A percentile compares a stretch with the other conserved stretches of the same genome.
Evolutionary conservation across 768 basidiomycete genomes (phyloP).

Genomic region (Erythrobasidium yunnanense): DNA sequence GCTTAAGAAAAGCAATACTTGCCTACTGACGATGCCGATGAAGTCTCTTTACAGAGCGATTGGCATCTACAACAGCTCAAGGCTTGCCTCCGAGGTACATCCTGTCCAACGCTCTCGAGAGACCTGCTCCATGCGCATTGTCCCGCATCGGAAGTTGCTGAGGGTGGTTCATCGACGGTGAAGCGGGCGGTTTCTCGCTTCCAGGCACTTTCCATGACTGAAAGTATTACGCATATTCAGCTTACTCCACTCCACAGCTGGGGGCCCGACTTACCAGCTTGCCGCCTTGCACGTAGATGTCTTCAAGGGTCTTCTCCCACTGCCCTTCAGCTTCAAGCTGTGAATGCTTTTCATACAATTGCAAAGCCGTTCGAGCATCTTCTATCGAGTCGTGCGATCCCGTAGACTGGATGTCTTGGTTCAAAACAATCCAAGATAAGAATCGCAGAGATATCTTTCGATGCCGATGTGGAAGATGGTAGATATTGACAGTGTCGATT

Average conservation of each 20-base stretch:
- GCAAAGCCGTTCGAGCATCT: constrained; percentile 75
- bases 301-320: constrained; percentile 78
- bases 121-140: not conserved
- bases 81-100: not conserved
- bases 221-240: no score
- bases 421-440: constrained; percentile 84
- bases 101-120: not conserved
- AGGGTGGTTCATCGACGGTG: not conserved
- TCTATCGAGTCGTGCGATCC: constrained; percentile 98
- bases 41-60: no score
- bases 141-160: not conserved
- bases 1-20: no score
- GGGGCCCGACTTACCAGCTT: constrained; percentile 39
- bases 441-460: constrained; percentile 84
- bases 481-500: constrained; percentile 95
- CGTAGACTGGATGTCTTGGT: constrained; percentile 71
- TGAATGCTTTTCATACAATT: constrained; percentile 70
- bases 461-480: constrained; percentile 67
- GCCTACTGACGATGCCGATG: no score
- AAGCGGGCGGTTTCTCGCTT: constrained; percentile 5
- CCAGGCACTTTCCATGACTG: constrained; percentile 19
- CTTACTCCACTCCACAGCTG: no score
- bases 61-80: no score
- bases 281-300: constrained; percentile 45
- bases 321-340: constrained; percentile 55